phyloP scores from a whole-genome alignment of 371 early-diverging fungal genomes.

The Mucor circinelloides region DNA sequence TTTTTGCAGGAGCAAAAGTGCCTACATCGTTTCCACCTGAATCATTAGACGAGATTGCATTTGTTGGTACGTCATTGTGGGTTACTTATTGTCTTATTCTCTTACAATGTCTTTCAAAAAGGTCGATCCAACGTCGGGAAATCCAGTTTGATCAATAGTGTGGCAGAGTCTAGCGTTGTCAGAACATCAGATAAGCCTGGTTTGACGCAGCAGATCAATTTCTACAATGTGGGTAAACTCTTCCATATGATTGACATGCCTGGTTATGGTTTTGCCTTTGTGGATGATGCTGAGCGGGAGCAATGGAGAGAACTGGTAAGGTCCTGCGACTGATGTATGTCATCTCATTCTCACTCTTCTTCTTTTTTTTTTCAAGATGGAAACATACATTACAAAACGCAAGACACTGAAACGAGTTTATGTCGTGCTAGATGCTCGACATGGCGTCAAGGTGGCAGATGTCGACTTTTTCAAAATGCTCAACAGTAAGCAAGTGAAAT shows the following conservation, averaged over 20 bases:
- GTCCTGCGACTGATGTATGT: background rate
- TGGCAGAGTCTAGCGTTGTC: slow-evolving; percentile 65
- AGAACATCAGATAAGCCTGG: slow-evolving; percentile 78
- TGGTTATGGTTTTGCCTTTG: slow-evolving; percentile 87
- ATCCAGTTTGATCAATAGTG: slow-evolving; percentile 71
- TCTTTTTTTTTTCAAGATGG: slow-evolving; percentile 53
- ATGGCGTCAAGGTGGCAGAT: slow-evolving; percentile 73
- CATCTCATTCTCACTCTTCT: background rate
- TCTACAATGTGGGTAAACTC: slow-evolving; percentile 65
- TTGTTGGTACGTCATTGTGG: slow-evolving; percentile 53
- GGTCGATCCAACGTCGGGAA: slow-evolving; percentile 84
- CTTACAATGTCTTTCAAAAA: background rate
- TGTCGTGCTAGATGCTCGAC: slow-evolving; percentile 80
- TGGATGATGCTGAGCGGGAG: slow-evolving; percentile 61
- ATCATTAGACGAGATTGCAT: slow-evolving; percentile 64
- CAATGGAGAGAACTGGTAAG: slow-evolving; percentile 70
- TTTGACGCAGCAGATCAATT: slow-evolving; percentile 81
- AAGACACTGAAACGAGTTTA: slow-evolving; percentile 66
- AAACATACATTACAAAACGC: slow-evolving; percentile 63
- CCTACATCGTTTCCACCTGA: slow-evolving; percentile 64
- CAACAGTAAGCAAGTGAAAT: slow-evolving; percentile 58
- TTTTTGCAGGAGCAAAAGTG: slow-evolving; percentile 73
- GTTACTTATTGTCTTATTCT: background rate
- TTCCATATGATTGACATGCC: slow-evolving; percentile 86
- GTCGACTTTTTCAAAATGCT: slow-evolving; percentile 62